Evolutionary conservation across 371 early-diverging fungal genomes (phyloP).

Genomic region (Mucor irregularis): DNA sequence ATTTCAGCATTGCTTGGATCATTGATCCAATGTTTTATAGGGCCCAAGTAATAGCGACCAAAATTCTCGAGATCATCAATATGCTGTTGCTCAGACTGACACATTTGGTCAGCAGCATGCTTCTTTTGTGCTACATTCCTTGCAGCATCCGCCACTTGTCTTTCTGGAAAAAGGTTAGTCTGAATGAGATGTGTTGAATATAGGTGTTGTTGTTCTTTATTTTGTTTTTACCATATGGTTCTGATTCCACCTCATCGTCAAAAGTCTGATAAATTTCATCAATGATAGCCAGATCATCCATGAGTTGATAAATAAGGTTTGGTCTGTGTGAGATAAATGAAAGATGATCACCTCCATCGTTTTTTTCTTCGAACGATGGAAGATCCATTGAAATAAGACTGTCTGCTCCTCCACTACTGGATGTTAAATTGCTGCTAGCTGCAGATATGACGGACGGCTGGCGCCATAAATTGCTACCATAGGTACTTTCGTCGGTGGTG

Average conservation of each 20-base stretch:
- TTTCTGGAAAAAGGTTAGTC: constrained; percentile 13
- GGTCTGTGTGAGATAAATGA: constrained; percentile 9
- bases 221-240: constrained; percentile 24
- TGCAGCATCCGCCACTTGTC: constrained; percentile 28
- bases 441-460: constrained; percentile 3
- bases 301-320: constrained; percentile 15
- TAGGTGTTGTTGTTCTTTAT: background rate
- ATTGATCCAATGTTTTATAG: constrained; percentile 12
- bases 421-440: constrained; percentile 13
- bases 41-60: constrained; percentile 4
- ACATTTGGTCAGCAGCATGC: constrained; percentile 12
- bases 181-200: background rate
- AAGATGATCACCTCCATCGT: background rate
- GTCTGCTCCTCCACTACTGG: constrained; percentile 12
- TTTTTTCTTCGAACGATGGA: background rate
- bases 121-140: constrained; percentile 35
- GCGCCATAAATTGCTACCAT: constrained; percentile 5
- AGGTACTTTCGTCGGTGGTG: constrained; percentile 1
- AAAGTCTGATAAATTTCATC: constrained; percentile 31
- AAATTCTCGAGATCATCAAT: constrained; percentile 9
- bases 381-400: constrained; percentile 11
- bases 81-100: constrained; percentile 17
- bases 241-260: constrained; percentile 18
- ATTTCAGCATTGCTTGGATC: constrained; percentile 10
- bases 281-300: constrained; percentile 37